Conservation (phyloP, 73 alveolate genomes). For the Durusdinium trenchii region DNA sequence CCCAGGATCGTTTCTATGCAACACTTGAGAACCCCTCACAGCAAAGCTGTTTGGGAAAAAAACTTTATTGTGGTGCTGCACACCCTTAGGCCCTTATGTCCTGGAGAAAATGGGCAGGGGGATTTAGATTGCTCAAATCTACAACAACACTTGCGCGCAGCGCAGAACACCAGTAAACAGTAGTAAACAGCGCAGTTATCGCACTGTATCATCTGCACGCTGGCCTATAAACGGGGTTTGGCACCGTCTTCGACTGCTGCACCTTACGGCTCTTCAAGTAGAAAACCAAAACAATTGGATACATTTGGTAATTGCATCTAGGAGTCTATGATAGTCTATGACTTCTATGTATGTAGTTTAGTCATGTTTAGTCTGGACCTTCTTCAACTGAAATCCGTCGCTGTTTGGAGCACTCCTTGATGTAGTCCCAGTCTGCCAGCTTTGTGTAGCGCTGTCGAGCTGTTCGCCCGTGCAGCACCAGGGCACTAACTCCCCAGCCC, state of each 20-base stretch:
- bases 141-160: not conserved
- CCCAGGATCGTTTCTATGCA: too few relatives aligned
- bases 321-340: not conserved
- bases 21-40: too few relatives aligned
- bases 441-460: slow-evolving; percentile 96
- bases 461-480: slow-evolving; percentile 78
- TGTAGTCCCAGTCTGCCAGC: slow-evolving; percentile 97
- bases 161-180: not conserved
- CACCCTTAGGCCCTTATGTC: too few relatives aligned
- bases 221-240: slow-evolving; percentile 77
- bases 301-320: not conserved
- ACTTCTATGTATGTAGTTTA: not conserved
- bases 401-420: slow-evolving; percentile 50
- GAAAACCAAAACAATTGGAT: not conserved
- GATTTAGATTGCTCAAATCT: too few relatives aligned
- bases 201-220: too few relatives aligned
- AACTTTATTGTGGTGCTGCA: too few relatives aligned
- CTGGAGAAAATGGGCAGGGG: too few relatives aligned
- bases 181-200: too few relatives aligned
- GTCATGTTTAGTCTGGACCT: too few relatives aligned
- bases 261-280: not conserved
- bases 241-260: slow-evolving; percentile 43
- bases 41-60: too few relatives aligned
- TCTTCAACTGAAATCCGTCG: not conserved
- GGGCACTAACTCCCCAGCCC: slow-evolving; percentile 94